Conservation (phyloP, 306 rosid genomes). For the Vigna mungo region DNA sequence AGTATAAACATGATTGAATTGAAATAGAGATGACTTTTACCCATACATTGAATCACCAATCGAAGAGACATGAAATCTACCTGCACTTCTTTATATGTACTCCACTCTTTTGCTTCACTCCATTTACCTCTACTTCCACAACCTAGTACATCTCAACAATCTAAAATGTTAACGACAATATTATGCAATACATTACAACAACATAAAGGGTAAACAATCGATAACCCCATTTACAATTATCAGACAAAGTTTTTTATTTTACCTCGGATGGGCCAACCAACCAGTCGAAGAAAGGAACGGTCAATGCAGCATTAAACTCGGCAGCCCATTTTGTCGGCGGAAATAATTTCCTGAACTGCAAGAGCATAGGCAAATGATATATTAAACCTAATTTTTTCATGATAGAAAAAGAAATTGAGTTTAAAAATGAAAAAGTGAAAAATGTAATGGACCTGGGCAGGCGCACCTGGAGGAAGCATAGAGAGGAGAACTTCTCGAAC, state of each 20-base stretch:
- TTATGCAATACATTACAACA: background rate
- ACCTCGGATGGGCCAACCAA: constrained; percentile 96
- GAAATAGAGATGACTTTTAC: background rate
- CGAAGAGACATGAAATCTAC: constrained; percentile 49
- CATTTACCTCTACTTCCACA: constrained; percentile 89
- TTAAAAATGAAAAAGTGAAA: background rate
- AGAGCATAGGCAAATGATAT: no score
- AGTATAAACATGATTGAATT: no score
- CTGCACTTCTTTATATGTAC: constrained; percentile 95
- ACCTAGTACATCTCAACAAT: constrained; percentile 61
- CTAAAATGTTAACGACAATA: constrained; percentile 28
- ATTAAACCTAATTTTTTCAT: no score
- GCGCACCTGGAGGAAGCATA: constrained; percentile 99
- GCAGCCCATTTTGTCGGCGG: constrained; percentile 98
- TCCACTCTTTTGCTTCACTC: constrained; percentile 89
- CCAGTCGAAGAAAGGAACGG: constrained; percentile 97
- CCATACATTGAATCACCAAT: background rate
- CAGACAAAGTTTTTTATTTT: no score
- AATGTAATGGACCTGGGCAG: constrained; percentile 74
- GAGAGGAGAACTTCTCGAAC: constrained; percentile 90
- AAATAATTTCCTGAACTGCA: constrained; percentile 89
- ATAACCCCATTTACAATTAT: no score
- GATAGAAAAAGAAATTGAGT: no score
- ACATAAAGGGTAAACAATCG: background rate
- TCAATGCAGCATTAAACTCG: constrained; percentile 91